These are phyloP conservation scores for Dioscorea dumetorum DNA, from an alignment of 106 monocot species.

Conservation along the genomic window DNA sequence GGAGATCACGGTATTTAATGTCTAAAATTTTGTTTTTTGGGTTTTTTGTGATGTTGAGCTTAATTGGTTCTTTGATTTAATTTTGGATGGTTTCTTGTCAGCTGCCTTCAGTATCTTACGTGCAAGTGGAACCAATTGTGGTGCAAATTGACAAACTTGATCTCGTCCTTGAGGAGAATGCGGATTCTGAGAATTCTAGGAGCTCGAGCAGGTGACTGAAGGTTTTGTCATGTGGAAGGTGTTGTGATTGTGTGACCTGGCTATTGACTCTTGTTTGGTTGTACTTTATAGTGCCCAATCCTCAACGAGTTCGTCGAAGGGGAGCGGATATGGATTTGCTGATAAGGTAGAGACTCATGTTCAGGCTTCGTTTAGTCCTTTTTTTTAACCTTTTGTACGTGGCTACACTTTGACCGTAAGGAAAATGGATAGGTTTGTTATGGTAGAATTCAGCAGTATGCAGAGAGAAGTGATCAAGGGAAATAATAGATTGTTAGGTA, in stretches of 20 bases:
- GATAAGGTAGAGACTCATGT: slow-evolving; percentile 63
- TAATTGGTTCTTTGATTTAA: neutral
- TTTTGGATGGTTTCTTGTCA: slow-evolving; percentile 12
- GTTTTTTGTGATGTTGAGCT: neutral
- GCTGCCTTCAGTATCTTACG: slow-evolving; percentile 93
- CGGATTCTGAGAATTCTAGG: slow-evolving; percentile 34
- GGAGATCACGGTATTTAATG: slow-evolving; percentile 71
- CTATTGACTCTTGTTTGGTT: slow-evolving; percentile 7
- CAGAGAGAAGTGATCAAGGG: too few species aligned
- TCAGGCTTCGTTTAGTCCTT: neutral
- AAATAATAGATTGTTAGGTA: too few species aligned
- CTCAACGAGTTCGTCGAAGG: slow-evolving; percentile 42
- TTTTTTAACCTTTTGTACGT: neutral
- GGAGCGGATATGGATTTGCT: slow-evolving; percentile 89
- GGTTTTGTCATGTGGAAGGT: neutral
- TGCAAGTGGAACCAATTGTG: slow-evolving; percentile 85
- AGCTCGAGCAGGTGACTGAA: slow-evolving; percentile 44
- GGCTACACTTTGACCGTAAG: too few species aligned
- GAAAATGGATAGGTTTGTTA: too few species aligned
- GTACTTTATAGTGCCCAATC: slow-evolving; percentile 34
- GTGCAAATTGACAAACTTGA: slow-evolving; percentile 85
- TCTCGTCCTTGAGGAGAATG: slow-evolving; percentile 88
- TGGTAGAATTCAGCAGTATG: too few species aligned
- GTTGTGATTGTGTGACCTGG: neutral
- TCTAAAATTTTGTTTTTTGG: neutral